A percentile compares a stretch with the other conserved stretches of the same genome.
phyloP scores from a whole-genome alignment of 352 stramenopile genomes.

The Globisporangium spinosum region DNA sequence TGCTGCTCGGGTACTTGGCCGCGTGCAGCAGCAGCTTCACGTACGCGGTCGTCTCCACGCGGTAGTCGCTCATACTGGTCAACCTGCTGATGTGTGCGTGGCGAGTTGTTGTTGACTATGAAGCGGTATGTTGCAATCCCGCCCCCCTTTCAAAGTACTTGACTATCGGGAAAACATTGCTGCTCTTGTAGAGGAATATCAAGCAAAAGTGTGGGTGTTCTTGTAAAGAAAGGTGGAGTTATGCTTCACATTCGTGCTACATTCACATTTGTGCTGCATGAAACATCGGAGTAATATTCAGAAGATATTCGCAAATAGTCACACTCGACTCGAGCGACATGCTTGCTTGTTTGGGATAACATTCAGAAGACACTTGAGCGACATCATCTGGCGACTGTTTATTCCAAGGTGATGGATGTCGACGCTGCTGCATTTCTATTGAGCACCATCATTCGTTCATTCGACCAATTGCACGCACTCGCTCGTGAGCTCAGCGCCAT shows the following conservation, averaged over 20 bases:
- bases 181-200: slow-evolving; percentile 26
- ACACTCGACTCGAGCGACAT: background rate
- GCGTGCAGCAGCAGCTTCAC: slow-evolving; percentile 77
- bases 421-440: too few species aligned
- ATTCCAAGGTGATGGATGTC: too few species aligned
- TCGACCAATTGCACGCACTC: too few species aligned
- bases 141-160: background rate
- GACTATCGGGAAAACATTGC: background rate
- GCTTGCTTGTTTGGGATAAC: background rate
- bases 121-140: background rate
- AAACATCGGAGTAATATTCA: background rate
- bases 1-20: slow-evolving; percentile 45
- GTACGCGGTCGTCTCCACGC: slow-evolving; percentile 51
- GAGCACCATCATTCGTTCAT: too few species aligned
- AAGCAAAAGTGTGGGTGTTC: slow-evolving; percentile 6
- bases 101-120: background rate
- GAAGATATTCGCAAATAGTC: background rate
- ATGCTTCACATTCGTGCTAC: background rate
- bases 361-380: background rate
- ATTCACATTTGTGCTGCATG: too few species aligned
- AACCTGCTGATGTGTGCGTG: background rate
- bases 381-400: too few species aligned
- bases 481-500: background rate
- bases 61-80: slow-evolving; percentile 59
- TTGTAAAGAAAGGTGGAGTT: slow-evolving; percentile 7